Conservation (phyloP, 352 stramenopile species). For the Thalassiosira delicatula region DNA sequence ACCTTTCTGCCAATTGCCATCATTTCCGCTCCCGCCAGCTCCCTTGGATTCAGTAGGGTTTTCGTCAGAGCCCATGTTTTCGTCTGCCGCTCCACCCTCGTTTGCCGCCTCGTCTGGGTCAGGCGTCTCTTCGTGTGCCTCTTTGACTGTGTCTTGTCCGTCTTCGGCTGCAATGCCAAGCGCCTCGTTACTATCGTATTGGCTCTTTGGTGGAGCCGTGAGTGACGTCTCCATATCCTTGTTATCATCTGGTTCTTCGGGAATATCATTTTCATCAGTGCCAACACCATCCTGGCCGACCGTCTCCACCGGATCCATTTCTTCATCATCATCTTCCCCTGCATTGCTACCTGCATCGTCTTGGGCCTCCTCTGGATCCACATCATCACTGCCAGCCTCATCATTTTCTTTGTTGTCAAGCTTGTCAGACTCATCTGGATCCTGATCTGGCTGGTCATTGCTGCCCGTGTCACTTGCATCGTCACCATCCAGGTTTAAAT, state of each 20-base stretch:
- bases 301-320: conserved; percentile 78
- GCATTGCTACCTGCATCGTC: conserved; percentile 5
- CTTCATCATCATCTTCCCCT: conserved; percentile 58
- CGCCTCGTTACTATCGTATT: conserved; percentile 57
- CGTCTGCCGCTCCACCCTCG: conserved; percentile 49
- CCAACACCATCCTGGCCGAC: conserved; percentile 76
- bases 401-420: conserved; percentile 82
- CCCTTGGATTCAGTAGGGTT: conserved; percentile 66
- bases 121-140: conserved; percentile 60
- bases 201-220: conserved; percentile 45
- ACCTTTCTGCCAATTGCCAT: conserved; percentile 63
- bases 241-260: conserved; percentile 59
- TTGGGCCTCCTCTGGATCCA: conserved; percentile 16
- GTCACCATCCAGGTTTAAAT: conserved; percentile 73
- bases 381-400: conserved; percentile 61
- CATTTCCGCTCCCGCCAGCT: conserved; percentile 52
- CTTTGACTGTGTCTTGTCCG: conserved; percentile 69
- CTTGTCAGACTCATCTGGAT: conserved; percentile 42
- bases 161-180: conserved; percentile 70
- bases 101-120: conserved; percentile 62
- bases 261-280: conserved; percentile 79
- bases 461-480: conserved; percentile 51
- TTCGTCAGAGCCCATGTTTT: conserved; percentile 47
- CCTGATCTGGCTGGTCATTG: conserved; percentile 39
- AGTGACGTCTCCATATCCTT: conserved; percentile 43